These are phyloP conservation scores for Starmera pachycereana DNA, from an alignment of 805 yeast genomes.

Conservation along the genomic window DNA sequence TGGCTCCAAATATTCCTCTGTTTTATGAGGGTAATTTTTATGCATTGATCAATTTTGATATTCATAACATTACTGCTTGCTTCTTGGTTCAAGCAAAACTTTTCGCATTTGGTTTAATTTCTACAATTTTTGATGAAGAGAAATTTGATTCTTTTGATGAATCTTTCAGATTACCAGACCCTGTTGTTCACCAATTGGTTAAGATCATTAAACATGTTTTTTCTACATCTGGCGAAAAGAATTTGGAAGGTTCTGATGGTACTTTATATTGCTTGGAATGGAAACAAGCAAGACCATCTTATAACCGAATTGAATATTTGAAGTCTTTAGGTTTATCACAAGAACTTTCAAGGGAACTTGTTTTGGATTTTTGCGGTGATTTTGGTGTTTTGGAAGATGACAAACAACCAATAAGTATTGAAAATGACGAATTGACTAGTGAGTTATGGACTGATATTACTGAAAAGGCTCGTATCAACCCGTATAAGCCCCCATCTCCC, in stretches of 20 bases:
- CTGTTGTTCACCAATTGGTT: constrained; percentile 35
- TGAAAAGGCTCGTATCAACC: constrained; percentile 9
- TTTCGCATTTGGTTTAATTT: constrained; percentile 29
- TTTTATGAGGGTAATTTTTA: constrained; percentile 27
- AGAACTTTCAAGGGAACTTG: constrained; percentile 18
- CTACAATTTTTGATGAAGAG: constrained; percentile 21
- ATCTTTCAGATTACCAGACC: constrained; percentile 22
- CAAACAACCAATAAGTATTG: constrained; percentile 10
- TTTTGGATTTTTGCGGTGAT: constrained; percentile 24
- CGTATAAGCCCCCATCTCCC: constrained; percentile 18
- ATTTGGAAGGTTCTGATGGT: constrained; percentile 24
- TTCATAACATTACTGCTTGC: constrained; percentile 11
- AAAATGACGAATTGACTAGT: constrained; percentile 13
- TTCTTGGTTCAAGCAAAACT: constrained; percentile 31
- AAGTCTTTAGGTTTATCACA: constrained; percentile 20
- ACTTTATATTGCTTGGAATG: constrained; percentile 24
- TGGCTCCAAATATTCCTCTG: constrained; percentile 24
- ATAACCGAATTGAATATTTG: constrained; percentile 23
- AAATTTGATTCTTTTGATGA: constrained; percentile 16
- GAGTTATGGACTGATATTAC: constrained; percentile 22
- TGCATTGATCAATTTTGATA: constrained; percentile 10
- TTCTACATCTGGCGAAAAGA: constrained; percentile 25
- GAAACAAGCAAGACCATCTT: constrained; percentile 32
- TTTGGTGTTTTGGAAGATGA: constrained; percentile 15
- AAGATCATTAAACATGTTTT: constrained; percentile 33